Conservation (phyloP, 768 basidiomycete genomes). For the Pholiota conissans region DNA sequence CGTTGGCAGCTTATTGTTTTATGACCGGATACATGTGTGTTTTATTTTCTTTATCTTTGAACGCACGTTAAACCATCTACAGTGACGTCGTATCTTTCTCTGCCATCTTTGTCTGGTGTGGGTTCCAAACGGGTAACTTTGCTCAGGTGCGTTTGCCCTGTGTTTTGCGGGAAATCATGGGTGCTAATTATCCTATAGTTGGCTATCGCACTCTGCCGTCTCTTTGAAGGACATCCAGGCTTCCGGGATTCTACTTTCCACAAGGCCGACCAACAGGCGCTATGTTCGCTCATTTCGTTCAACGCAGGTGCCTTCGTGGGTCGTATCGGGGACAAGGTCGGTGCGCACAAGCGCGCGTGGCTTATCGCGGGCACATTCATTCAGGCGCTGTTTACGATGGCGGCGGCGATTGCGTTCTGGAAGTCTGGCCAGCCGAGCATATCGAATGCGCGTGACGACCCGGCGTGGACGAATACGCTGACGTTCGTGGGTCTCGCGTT, state of each 20-base stretch:
- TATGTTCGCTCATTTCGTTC: slow-evolving; percentile 80
- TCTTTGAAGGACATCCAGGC: slow-evolving; percentile 58
- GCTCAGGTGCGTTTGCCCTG: slow-evolving; percentile 43
- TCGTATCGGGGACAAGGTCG: slow-evolving; percentile 81
- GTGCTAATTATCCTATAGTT: slow-evolving; percentile 42
- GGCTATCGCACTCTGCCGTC: slow-evolving; percentile 75
- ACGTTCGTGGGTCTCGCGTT: slow-evolving; percentile 76
- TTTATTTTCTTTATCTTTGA: background rate
- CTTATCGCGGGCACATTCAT: slow-evolving; percentile 68
- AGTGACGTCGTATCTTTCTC: slow-evolving; percentile 77
- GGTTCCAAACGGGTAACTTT: slow-evolving; percentile 77
- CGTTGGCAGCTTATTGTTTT: slow-evolving; percentile 67
- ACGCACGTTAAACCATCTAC: background rate
- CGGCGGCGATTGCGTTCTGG: slow-evolving; percentile 69
- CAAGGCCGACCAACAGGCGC: slow-evolving; percentile 79
- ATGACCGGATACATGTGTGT: slow-evolving; percentile 78
- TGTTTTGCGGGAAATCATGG: background rate
- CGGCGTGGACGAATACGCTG: slow-evolving; percentile 67
- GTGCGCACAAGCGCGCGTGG: slow-evolving; percentile 73
- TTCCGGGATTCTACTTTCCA: slow-evolving; percentile 64
- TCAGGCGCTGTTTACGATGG: slow-evolving; percentile 78
- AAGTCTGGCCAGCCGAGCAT: slow-evolving; percentile 60
- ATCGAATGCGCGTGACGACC: slow-evolving; percentile 53
- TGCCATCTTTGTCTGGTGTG: slow-evolving; percentile 52
- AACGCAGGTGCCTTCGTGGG: slow-evolving; percentile 76